Percentiles rank a stretch among this genome's conserved stretches.
Conservation (phyloP, 148 eudicot genomes). For the Spergularia bocconei region DNA sequence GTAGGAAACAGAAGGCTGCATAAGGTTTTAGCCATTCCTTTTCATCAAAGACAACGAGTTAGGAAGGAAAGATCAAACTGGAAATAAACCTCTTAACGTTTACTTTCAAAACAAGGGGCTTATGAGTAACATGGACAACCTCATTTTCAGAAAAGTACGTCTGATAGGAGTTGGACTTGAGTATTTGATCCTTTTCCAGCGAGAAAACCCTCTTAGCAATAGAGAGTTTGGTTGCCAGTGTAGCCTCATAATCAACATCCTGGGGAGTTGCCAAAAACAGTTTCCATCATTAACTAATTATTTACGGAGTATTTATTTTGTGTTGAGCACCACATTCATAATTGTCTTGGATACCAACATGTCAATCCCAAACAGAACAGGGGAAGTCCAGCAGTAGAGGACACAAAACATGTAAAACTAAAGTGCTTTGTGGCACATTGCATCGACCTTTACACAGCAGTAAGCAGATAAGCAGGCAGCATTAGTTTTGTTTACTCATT, state of each 20-base stretch:
- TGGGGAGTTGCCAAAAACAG: slow-evolving; percentile 27
- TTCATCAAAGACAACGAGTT: slow-evolving; percentile 17
- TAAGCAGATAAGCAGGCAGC: no score
- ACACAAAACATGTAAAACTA: no score
- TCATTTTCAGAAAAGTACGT: slow-evolving; percentile 73
- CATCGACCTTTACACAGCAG: no score
- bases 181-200: slow-evolving; percentile 64
- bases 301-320: no score
- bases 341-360: no score
- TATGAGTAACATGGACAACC: slow-evolving; percentile 38
- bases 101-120: background rate
- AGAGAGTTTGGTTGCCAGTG: slow-evolving; percentile 78
- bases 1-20: slow-evolving; percentile 92
- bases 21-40: slow-evolving; percentile 97
- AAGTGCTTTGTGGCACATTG: no score
- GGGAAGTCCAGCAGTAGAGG: no score
- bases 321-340: no score
- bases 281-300: background rate
- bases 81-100: background rate
- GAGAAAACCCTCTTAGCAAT: slow-evolving; percentile 76
- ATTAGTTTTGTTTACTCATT: no score
- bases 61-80: background rate
- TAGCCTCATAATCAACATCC: slow-evolving; percentile 94
- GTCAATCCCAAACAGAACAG: no score
- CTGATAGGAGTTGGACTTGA: slow-evolving; percentile 61